Conservation (phyloP, 805 yeast genomes). For the Wickerhamomyces mucosus region DNA sequence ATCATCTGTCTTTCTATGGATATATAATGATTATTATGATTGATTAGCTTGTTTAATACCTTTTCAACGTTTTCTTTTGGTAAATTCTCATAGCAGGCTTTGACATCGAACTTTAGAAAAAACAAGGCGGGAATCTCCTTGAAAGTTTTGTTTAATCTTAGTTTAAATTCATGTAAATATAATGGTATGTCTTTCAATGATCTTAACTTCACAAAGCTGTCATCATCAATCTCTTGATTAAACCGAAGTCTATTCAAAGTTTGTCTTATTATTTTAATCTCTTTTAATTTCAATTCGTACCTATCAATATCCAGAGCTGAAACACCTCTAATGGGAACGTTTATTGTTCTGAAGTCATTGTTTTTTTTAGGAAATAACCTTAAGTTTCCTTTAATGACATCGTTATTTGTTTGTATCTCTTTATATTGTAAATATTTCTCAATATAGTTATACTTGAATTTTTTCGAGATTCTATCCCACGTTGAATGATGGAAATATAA, state of each 20-base stretch:
- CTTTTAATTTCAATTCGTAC: background rate
- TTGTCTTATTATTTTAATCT: background rate
- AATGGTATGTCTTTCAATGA: constrained; percentile 39
- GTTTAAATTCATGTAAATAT: constrained; percentile 29
- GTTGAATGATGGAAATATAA: constrained; percentile 45
- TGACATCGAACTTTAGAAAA: constrained; percentile 66
- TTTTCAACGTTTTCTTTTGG: constrained; percentile 35
- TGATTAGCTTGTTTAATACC: constrained; percentile 23
- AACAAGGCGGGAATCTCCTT: constrained; percentile 29
- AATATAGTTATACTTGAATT: constrained; percentile 35
- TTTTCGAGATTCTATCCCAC: constrained; percentile 40
- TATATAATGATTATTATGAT: too few species aligned
- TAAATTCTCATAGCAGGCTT: constrained; percentile 67
- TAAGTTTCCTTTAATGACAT: constrained; percentile 23
- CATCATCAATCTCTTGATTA: background rate
- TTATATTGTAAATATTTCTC: constrained; percentile 23
- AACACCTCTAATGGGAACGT: constrained; percentile 37
- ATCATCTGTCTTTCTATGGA: too few species aligned
- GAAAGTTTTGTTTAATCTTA: constrained; percentile 9
- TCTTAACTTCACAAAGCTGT: constrained; percentile 22
- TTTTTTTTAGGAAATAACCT: constrained; percentile 51
- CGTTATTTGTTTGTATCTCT: constrained; percentile 7
- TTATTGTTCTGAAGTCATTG: constrained; percentile 48
- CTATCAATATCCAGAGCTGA: background rate
- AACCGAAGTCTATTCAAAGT: background rate